Conservation (phyloP, 192 early-diverging fungal species). For the Coemansia sp. region DNA sequence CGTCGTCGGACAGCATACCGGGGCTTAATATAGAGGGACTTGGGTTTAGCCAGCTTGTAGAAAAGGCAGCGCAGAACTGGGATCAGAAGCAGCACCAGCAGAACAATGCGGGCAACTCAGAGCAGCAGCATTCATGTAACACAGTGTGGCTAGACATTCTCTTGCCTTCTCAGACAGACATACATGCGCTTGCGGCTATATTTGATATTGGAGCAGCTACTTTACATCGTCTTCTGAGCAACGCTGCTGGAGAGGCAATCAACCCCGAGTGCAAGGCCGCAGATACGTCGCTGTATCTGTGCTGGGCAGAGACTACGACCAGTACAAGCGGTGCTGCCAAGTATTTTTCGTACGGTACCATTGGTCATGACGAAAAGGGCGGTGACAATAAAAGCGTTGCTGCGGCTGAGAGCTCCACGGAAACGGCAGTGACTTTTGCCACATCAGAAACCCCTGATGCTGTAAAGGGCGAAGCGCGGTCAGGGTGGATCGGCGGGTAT, state of each 20-base stretch:
- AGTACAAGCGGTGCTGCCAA: conserved; percentile 10
- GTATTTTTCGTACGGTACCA: conserved; percentile 27
- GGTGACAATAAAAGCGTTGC: not conserved
- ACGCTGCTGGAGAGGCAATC: not conserved
- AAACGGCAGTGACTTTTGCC: conserved; percentile 1
- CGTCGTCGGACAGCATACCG: conserved; percentile 9
- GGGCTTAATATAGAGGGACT: conserved; percentile 14
- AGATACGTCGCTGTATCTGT: conserved; percentile 32
- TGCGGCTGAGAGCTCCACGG: not conserved
- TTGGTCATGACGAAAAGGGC: not conserved
- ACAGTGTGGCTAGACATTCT: conserved; percentile 43
- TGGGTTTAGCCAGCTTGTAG: conserved; percentile 21
- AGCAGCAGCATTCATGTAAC: not conserved
- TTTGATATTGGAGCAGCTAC: conserved; percentile 29
- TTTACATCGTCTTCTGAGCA: conserved; percentile 8
- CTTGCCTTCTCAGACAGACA: conserved; percentile 21
- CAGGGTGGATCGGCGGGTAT: conserved; percentile 31
- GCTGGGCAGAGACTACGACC: conserved; percentile 43
- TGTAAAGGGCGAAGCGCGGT: not conserved
- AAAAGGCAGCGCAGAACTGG: conserved; percentile 9
- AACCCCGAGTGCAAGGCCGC: conserved; percentile 22
- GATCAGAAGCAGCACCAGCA: conserved; percentile 12
- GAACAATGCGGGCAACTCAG: not conserved
- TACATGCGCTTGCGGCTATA: conserved; percentile 30
- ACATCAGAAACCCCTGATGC: not conserved